Percentiles rank a stretch among this genome's conserved stretches.
These are phyloP conservation scores for Eimeria falciformis DNA, from an alignment of 169 alveolate genomes.

Conservation along the genomic window DNA sequence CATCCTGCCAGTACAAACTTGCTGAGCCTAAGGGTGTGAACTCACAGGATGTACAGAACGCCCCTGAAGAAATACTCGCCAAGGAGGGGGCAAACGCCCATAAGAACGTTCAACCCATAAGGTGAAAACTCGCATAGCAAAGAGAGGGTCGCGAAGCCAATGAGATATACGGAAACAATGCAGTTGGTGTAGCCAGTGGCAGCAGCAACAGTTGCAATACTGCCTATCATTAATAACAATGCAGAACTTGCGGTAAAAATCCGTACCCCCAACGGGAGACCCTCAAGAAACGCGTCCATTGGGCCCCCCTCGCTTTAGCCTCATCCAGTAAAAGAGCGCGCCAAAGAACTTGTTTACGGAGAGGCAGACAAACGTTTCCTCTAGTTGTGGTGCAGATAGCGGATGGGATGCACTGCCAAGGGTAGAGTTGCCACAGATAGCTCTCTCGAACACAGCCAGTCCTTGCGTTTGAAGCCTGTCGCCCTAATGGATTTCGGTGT, in stretches of 20 bases:
- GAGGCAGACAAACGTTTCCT: no score
- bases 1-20: no score
- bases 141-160: slow-evolving; percentile 33
- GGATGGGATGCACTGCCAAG: no score
- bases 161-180: slow-evolving; percentile 39
- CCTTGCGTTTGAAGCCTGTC: no score
- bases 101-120: slow-evolving; percentile 73
- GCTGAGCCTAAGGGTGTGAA: no score
- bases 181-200: slow-evolving; percentile 69
- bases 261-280: slow-evolving; percentile 74
- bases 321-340: no score
- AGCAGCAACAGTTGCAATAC: slow-evolving; percentile 70
- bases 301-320: no score
- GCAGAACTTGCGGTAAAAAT: slow-evolving; percentile 72
- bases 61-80: slow-evolving; percentile 77
- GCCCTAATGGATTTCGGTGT: no score
- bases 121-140: slow-evolving; percentile 74
- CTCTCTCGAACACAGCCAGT: no score
- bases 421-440: no score
- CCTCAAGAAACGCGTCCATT: slow-evolving; percentile 61
- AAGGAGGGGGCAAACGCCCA: slow-evolving; percentile 73
- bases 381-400: no score
- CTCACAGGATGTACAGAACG: slow-evolving; percentile 70
- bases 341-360: no score
- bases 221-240: slow-evolving; percentile 14